Conservation (phyloP, 495 filamentous ascomycete species). For the Beverwykella pulmonaria region DNA sequence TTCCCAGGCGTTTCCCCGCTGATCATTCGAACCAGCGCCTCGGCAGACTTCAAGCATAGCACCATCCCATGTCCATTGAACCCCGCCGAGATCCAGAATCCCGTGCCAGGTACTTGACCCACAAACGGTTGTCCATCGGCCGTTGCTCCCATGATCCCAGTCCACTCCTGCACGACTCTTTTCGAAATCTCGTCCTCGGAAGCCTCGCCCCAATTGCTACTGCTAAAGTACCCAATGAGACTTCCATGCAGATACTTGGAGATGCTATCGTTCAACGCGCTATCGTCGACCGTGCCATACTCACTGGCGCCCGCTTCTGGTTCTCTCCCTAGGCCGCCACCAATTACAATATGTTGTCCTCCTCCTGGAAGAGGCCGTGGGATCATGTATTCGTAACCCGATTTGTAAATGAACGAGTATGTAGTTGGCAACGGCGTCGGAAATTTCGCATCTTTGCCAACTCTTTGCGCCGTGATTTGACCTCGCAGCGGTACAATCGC, state of each 20-base stretch:
- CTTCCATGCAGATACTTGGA: constrained; percentile 55
- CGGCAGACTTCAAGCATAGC: constrained; percentile 59
- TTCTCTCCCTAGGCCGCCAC: constrained; percentile 63
- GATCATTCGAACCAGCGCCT: constrained; percentile 58
- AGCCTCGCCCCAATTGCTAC: constrained; percentile 60
- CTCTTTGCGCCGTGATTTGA: constrained; percentile 66
- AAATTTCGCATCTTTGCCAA: constrained; percentile 49
- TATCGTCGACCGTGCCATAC: constrained; percentile 62
- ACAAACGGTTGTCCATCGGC: constrained; percentile 62
- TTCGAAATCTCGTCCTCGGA: constrained; percentile 56
- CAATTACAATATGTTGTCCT: constrained; percentile 67
- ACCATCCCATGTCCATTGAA: constrained; percentile 67
- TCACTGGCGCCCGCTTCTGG: constrained; percentile 52
- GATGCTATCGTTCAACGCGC: constrained; percentile 56
- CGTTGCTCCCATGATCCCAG: constrained; percentile 63
- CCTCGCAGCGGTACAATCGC: constrained; percentile 67
- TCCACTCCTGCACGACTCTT: constrained; percentile 63
- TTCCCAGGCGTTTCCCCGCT: constrained; percentile 39
- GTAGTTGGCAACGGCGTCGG: constrained; percentile 52
- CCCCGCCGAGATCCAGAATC: constrained; percentile 55
- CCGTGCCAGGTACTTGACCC: constrained; percentile 42
- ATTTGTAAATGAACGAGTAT: constrained; percentile 64
- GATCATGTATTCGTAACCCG: constrained; percentile 70
- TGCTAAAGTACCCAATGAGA: constrained; percentile 57
- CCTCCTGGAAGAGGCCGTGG: constrained; percentile 53